Conservation (phyloP, 768 basidiomycete genomes). For the Suillus sp. region DNA sequence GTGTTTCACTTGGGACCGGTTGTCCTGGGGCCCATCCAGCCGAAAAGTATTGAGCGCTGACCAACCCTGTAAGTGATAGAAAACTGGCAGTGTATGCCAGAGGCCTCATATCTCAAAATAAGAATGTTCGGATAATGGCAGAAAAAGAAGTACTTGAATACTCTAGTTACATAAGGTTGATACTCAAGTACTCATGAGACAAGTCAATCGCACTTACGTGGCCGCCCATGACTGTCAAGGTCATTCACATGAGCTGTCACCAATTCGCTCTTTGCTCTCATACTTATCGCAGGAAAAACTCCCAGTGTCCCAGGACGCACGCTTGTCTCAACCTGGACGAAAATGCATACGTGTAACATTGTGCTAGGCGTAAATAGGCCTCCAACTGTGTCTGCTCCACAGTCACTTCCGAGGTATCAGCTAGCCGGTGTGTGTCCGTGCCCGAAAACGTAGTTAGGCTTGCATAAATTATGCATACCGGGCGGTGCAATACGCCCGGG, state of each 20-base stretch:
- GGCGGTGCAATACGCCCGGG: background rate
- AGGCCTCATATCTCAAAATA: constrained; percentile 52
- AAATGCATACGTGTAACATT: background rate
- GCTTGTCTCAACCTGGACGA: background rate
- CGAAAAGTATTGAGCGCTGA: constrained; percentile 73
- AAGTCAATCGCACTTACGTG: too few relatives aligned
- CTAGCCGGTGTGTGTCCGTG: background rate
- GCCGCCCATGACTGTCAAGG: background rate
- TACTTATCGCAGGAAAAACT: background rate
- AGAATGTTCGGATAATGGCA: constrained; percentile 23
- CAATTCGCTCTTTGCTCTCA: background rate
- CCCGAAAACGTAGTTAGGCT: background rate
- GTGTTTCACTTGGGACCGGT: constrained; percentile 38
- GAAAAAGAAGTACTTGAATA: constrained; percentile 16
- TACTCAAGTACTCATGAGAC: too few relatives aligned
- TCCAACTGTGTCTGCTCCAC: background rate
- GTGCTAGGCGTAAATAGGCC: background rate
- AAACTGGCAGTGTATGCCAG: constrained; percentile 39
- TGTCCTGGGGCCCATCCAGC: constrained; percentile 83
- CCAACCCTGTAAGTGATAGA: constrained; percentile 21
- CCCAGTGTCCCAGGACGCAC: background rate
- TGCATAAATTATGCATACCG: too few relatives aligned
- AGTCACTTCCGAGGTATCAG: background rate
- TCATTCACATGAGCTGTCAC: background rate
- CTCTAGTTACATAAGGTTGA: constrained; percentile 7